A percentile compares a stretch with the other conserved stretches of the same genome.
Evolutionary conservation across 768 basidiomycete species (phyloP).

Genomic region (Boletus pseudopeckii): DNA sequence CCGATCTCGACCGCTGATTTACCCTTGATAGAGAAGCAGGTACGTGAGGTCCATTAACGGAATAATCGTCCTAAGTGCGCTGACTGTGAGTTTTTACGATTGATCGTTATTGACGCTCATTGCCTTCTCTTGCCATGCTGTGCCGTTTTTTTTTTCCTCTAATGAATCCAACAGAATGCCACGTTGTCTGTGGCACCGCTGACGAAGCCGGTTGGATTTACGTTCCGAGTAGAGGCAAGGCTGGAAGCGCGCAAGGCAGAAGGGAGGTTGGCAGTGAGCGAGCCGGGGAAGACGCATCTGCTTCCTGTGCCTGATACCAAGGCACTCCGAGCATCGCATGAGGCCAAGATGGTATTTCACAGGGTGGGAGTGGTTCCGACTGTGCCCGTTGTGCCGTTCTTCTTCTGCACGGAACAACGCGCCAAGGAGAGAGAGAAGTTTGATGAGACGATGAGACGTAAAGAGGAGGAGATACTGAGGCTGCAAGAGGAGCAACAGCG

Average conservation of each 20-base stretch:
- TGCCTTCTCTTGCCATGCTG: constrained; percentile 6
- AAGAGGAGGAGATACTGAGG: constrained; percentile 50
- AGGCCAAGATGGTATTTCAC: constrained; percentile 34
- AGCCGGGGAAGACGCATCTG: constrained; percentile 21
- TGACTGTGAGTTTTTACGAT: constrained; percentile 19
- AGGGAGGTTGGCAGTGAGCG: constrained; percentile 26
- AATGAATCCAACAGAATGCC: constrained; percentile 18
- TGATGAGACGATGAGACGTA: constrained; percentile 53
- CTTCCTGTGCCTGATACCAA: constrained; percentile 51
- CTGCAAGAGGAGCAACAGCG: constrained; percentile 45
- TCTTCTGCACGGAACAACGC: constrained; percentile 53
- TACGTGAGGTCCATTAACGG: constrained; percentile 29
- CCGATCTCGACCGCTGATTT: constrained; percentile 20
- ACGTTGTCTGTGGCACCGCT: constrained; percentile 30
- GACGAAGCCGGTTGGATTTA: constrained; percentile 51
- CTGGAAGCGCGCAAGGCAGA: constrained; percentile 45
- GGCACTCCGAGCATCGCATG: constrained; percentile 48
- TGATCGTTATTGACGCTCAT: constrained; percentile 2
- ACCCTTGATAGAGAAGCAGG: constrained; percentile 27
- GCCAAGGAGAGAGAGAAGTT: constrained; percentile 62
- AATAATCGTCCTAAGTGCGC: constrained; percentile 21
- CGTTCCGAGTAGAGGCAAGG: constrained; percentile 49
- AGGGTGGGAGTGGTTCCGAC: constrained; percentile 46
- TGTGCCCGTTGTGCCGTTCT: constrained; percentile 32
- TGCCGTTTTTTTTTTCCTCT: constrained; percentile 14